Base-by-base conservation (phyloP, 169 alveolate species). In the Cryptosporidium andersoni region DNA sequence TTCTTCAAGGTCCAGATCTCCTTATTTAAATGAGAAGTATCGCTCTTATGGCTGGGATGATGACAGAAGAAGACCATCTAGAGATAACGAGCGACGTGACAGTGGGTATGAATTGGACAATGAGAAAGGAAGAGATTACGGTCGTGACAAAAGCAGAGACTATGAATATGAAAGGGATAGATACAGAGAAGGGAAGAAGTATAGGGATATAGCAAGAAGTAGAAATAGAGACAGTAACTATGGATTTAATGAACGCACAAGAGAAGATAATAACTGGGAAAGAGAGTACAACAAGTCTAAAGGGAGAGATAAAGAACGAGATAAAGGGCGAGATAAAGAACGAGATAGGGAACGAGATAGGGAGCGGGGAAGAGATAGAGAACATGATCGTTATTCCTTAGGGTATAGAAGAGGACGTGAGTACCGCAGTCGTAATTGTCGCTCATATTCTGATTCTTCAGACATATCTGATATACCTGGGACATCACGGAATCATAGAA, bases 1-100 rank as follows among this genome's bases (percentile, higher is more conserved):
- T 58, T 74, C 85, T 74, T 74, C 85, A 60, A 66, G 85, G 47
- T 74, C 85, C 16, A 74, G 60, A 60, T 74, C 85, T 42, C 85
- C 74, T 14, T 74, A 74, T 74, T 62, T 49, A 34, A 45, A 40
- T 2, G 85, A 60, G 34, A 49, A 68, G 48, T 58, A 58, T 49
- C 55, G 67, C 14, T 16, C 8, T 52, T 74, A 74, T 58, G 85
- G 60, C 2, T 74, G 66, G 67, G 85, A 74, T 36, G 85, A 53
- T 48, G 58, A 48, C 34, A 55, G 64, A 55, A 55, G 64, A 60
- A 74, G 85, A 48, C 52, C 74, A 8, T n/a, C 39, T 25, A 64
- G 25, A 56, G 66, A 43, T 43, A 53, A 8, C 48, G 67, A 42
- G 58, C 85, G 49, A 36, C 55, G 68, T 34, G 85, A 74, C 12